These are phyloP conservation scores for Helicocarpus griseus DNA, from an alignment of 2,329 filamentous ascomycete genomes.

Conservation along the genomic window DNA sequence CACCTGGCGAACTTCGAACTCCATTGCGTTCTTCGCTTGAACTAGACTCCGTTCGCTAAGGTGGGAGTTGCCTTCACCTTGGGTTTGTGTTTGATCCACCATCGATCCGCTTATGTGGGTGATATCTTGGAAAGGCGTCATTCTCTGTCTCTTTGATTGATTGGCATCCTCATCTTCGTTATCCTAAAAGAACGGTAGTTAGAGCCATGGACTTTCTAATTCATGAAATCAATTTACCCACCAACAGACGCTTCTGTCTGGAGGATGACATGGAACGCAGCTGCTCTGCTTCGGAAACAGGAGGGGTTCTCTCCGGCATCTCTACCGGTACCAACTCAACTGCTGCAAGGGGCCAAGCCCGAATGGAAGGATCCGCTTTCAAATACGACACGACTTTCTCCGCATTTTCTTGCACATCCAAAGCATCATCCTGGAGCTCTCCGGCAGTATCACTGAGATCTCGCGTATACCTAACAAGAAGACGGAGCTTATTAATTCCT, in stretches of 20 bases:
- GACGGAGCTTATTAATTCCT: constrained; percentile 24
- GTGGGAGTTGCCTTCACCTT: constrained; percentile 19
- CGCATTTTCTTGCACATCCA: constrained; percentile 31
- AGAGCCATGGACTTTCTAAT: not conserved
- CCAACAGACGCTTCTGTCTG: constrained; percentile 19
- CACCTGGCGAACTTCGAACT: constrained; percentile 23
- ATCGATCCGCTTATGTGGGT: constrained; percentile 29
- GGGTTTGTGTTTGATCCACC: constrained; percentile 22
- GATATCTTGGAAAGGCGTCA: constrained; percentile 26
- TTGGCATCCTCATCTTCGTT: constrained; percentile 21
- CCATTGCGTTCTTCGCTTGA: constrained; percentile 23
- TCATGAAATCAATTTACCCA: constrained; percentile 6
- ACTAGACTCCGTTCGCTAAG: constrained; percentile 21
- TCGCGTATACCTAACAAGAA: constrained; percentile 26
- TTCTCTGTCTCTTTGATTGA: constrained; percentile 28
- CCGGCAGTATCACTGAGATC: constrained; percentile 27
- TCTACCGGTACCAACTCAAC: constrained; percentile 30
- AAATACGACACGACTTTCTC: constrained; percentile 28
- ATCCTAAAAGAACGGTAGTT: constrained; percentile 13
- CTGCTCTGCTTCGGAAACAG: constrained; percentile 7
- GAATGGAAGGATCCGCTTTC: constrained; percentile 25
- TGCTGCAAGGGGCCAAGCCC: constrained; percentile 28
- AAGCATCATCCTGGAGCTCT: constrained; percentile 33
- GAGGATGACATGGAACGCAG: constrained; percentile 18
- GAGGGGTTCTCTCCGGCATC: constrained; percentile 19